Evolutionary conservation across 345 rosid species (phyloP).

Genomic region (Kandelia obovata): DNA sequence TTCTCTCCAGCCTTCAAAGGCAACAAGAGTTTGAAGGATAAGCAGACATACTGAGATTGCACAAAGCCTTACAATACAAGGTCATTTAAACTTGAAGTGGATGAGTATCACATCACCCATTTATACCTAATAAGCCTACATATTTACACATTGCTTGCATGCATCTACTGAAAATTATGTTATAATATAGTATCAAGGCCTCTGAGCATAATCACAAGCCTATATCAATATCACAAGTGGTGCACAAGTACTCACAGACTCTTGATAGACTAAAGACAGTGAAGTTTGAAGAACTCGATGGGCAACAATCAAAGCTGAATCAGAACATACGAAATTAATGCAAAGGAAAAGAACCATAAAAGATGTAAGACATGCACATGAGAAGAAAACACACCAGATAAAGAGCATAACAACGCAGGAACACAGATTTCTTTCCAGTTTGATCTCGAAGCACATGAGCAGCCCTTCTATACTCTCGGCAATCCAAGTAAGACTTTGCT

Average conservation of each 20-base stretch:
- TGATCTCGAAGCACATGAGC: conserved; percentile 81
- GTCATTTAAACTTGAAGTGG: not conserved
- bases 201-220: not conserved
- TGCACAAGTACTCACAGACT: conserved; percentile 9
- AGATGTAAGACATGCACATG: not conserved
- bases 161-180: not conserved
- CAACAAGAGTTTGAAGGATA: not conserved
- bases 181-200: not conserved
- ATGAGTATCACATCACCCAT: not conserved
- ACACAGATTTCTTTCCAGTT: conserved; percentile 67
- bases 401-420: conserved; percentile 87
- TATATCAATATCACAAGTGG: not conserved
- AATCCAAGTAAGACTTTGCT: conserved; percentile 87
- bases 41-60: not conserved
- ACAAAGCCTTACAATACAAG: not conserved
- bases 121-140: not conserved
- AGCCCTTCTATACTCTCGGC: conserved; percentile 83
- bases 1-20: conserved; percentile 87
- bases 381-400: conserved; percentile 57
- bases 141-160: not conserved
- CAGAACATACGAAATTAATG: not conserved
- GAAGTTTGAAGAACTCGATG: not conserved
- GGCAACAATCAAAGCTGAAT: not conserved
- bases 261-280: no score
- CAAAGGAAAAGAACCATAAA: not conserved